Percentiles rank a stretch among this genome's conserved stretches.
Conservation (phyloP, 306 rosid genomes). For the Styphnolobium japonicum region DNA sequence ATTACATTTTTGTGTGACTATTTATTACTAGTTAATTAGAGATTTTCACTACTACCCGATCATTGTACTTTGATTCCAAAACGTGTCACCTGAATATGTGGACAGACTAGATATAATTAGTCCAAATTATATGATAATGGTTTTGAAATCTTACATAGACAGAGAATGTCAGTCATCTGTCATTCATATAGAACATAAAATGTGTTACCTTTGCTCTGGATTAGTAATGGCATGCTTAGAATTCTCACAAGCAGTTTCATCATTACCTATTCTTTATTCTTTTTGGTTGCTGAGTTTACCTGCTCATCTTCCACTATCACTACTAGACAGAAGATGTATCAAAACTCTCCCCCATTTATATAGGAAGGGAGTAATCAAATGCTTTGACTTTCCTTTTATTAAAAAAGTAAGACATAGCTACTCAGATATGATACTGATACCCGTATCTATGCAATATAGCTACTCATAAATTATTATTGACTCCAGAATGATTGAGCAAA, state of each 20-base stretch:
- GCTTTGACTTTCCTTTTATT: background rate
- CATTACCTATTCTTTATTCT: background rate
- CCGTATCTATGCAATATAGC: no score
- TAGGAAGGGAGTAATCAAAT: background rate
- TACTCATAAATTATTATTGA: no score
- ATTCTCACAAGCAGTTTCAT: background rate
- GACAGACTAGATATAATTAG: background rate
- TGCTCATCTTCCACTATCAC: background rate
- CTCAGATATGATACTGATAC: no score
- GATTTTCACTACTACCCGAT: background rate
- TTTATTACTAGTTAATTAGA: background rate
- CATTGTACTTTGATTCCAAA: background rate
- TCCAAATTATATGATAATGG: background rate
- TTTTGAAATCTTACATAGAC: background rate
- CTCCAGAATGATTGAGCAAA: background rate
- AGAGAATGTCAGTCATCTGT: background rate
- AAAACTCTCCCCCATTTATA: no score
- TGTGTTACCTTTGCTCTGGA: background rate
- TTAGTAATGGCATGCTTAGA: conserved; percentile 1
- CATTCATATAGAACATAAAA: background rate
- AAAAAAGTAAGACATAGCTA: background rate
- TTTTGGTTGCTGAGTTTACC: background rate
- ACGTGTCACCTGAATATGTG: background rate
- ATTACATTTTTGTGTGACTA: background rate
- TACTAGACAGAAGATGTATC: background rate